A percentile compares a stretch with the other conserved stretches of the same genome.
These are phyloP conservation scores for Ophiocordyceps australis DNA, from an alignment of 2,329 filamentous ascomycete genomes.

Conservation along the genomic window DNA sequence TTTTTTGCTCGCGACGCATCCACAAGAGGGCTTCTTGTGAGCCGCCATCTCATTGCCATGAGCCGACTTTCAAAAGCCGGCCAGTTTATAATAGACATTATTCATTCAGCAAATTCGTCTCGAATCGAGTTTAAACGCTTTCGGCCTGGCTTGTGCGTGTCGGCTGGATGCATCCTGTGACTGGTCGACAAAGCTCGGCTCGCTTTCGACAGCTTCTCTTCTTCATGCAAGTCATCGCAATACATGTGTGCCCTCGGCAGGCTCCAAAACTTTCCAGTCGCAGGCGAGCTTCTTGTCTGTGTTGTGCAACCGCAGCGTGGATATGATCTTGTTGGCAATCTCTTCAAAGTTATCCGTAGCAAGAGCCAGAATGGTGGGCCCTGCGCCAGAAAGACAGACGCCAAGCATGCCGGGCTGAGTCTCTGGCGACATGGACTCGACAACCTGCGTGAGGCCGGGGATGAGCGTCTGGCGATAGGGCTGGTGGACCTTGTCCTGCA, in stretches of 20 bases:
- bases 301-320: slow-evolving; percentile 45
- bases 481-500: slow-evolving; percentile 98
- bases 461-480: slow-evolving; percentile 86
- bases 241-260: slow-evolving; percentile 52
- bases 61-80: too few relatives aligned
- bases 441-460: slow-evolving; percentile 76
- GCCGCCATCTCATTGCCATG: too few relatives aligned
- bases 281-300: slow-evolving; percentile 51
- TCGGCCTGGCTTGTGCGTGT: too few relatives aligned
- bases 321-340: slow-evolving; percentile 67
- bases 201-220: too few relatives aligned
- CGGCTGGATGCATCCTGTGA: too few relatives aligned
- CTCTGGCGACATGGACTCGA: slow-evolving; percentile 76
- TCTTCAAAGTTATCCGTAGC: slow-evolving; percentile 78
- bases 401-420: slow-evolving; percentile 79
- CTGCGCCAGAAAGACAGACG: slow-evolving; percentile 87
- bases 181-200: too few relatives aligned
- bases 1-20: too few relatives aligned
- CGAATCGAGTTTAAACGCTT: too few relatives aligned
- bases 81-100: too few relatives aligned
- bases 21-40: too few relatives aligned
- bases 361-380: slow-evolving; percentile 84
- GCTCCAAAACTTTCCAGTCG: slow-evolving; percentile 75
- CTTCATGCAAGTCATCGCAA: too few relatives aligned
- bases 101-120: too few relatives aligned